A percentile compares a stretch with the other conserved stretches of the same genome.
Evolutionary conservation across 768 basidiomycete species (phyloP).

Genomic region (Rhizopogon vinicolor): DNA sequence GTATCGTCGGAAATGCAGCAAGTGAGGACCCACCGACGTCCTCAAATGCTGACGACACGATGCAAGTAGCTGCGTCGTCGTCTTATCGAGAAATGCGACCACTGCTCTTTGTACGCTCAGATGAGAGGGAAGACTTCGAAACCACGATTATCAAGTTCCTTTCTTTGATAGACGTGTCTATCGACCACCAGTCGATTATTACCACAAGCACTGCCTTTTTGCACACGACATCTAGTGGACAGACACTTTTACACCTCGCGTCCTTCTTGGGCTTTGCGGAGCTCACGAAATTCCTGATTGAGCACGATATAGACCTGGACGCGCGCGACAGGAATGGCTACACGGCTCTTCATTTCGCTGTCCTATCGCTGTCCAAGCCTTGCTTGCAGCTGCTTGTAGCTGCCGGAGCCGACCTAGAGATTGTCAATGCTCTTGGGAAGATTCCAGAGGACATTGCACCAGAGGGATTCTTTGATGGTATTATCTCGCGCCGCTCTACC

Average conservation of each 20-base stretch:
- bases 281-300: conserved; percentile 68
- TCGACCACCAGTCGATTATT: conserved; percentile 38
- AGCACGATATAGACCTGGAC: conserved; percentile 73
- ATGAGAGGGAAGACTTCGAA: conserved; percentile 65
- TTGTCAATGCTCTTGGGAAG: conserved; percentile 69
- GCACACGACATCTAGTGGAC: conserved; percentile 63
- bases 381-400: conserved; percentile 67
- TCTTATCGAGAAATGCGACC: conserved; percentile 51
- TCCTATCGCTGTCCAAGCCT: conserved; percentile 53
- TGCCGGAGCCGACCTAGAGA: conserved; percentile 76
- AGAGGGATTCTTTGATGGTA: conserved; percentile 39
- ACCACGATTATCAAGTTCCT: conserved; percentile 77
- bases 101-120: conserved; percentile 49
- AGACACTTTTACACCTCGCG: conserved; percentile 88
- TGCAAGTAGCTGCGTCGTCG: conserved; percentile 47
- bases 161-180: conserved; percentile 63
- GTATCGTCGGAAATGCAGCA: conserved; percentile 79
- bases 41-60: conserved; percentile 35
- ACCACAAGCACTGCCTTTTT: conserved; percentile 59
- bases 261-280: conserved; percentile 71
- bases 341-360: conserved; percentile 87
- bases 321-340: conserved; percentile 85
- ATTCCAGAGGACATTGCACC: conserved; percentile 61
- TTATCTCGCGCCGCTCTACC: conserved; percentile 8
- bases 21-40: conserved; percentile 42